phyloP scores from a whole-genome alignment of 139 green algal species.

The Pseudopediastrum boryanum region DNA sequence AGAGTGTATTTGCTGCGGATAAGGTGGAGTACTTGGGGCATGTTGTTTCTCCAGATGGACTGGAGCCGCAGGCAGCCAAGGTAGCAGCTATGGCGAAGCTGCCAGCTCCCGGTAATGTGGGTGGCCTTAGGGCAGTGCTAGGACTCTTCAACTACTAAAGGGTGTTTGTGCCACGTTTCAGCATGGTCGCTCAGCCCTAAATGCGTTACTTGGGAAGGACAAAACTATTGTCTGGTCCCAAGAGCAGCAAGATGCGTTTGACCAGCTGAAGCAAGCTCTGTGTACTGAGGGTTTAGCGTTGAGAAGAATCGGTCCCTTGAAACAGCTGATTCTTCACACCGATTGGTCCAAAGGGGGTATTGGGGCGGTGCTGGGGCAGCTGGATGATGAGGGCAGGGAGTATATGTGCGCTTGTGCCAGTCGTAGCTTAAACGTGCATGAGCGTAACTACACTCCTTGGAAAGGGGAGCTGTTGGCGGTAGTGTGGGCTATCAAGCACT shows the following conservation, averaged over 20 bases:
- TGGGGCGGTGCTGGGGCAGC: slow-evolving; percentile 48
- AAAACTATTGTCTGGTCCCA: slow-evolving; percentile 21
- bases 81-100: slow-evolving; percentile 39
- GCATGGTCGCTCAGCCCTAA: slow-evolving; percentile 39
- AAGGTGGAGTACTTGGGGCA: slow-evolving; percentile 46
- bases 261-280: slow-evolving; percentile 8
- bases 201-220: slow-evolving; percentile 34
- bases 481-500: slow-evolving; percentile 23
- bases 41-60: slow-evolving; percentile 24
- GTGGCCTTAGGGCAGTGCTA: slow-evolving; percentile 23
- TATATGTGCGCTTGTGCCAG: slow-evolving; percentile 43
- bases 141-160: slow-evolving; percentile 38
- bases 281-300: background rate
- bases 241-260: background rate
- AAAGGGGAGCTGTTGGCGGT: slow-evolving; percentile 39
- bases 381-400: slow-evolving; percentile 31
- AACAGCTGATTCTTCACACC: slow-evolving; percentile 22
- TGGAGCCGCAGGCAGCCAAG: slow-evolving; percentile 36
- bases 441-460: slow-evolving; percentile 32
- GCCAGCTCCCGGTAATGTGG: no score
- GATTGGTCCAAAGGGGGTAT: slow-evolving; percentile 30
- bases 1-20: slow-evolving; percentile 16
- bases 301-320: no score
- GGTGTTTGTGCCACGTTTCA: slow-evolving; percentile 46
- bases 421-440: slow-evolving; percentile 41